Percentiles rank a stretch among this genome's conserved stretches.
phyloP scores from a whole-genome alignment of 2,329 filamentous ascomycete genomes.

The Calonectria pteridis region DNA sequence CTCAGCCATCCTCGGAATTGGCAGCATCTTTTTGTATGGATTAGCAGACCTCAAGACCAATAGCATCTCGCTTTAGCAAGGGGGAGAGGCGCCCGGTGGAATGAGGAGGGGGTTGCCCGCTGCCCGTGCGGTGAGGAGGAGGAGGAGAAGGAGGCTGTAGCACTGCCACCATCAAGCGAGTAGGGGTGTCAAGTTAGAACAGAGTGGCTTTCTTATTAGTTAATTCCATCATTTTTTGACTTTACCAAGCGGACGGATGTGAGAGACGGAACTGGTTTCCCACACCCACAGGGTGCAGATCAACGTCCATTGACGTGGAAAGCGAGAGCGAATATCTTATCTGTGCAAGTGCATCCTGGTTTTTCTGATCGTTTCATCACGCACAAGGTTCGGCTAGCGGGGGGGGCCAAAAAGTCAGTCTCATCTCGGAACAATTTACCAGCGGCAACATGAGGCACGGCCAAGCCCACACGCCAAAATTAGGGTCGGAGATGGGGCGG shows the following conservation, averaged over 20 bases:
- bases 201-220: background rate
- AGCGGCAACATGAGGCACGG: background rate
- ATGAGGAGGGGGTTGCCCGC: background rate
- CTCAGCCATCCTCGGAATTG: constrained; percentile 72
- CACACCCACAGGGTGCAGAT: background rate
- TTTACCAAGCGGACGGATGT: background rate
- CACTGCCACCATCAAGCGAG: background rate
- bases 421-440: background rate
- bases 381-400: background rate
- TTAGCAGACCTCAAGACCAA: constrained; percentile 12
- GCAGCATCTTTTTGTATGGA: constrained; percentile 30
- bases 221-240: background rate
- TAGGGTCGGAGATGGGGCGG: constrained; percentile 13
- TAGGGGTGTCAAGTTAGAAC: background rate
- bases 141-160: too few relatives aligned
- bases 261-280: background rate
- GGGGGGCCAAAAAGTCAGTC: background rate
- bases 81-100: background rate
- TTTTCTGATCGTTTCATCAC: background rate
- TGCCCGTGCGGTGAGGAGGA: background rate
- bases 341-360: background rate
- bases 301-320: too few relatives aligned
- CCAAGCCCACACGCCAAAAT: background rate
- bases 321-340: background rate
- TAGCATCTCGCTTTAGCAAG: background rate